Base-by-base conservation (phyloP, 1,284 basidiomycete genomes). In the Coniophora puteana region DNA sequence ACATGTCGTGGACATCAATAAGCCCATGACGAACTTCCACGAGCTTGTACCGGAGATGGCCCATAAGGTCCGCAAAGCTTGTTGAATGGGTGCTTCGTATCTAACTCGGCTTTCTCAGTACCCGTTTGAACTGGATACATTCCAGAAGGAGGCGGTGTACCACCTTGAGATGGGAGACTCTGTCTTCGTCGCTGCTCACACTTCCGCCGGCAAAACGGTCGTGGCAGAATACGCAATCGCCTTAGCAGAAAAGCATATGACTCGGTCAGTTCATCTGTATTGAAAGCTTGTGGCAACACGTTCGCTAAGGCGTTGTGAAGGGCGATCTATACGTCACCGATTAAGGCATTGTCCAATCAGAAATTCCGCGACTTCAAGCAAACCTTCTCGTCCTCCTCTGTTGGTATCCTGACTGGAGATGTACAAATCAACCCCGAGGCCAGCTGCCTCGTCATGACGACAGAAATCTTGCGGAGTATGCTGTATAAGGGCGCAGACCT, bases 371-470 rank as follows among this genome's bases (percentile, higher is more conserved):
- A 99, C 65, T 99, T 99, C 72, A 99, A 98, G 63, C 86, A 90
- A 56, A 94, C 93, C 0, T 99, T 98, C 57, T 91, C 91, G 11
- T 81, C 93, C 1, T 75, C 84, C 11, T 92, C 90, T 16, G 91
- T 99, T 31, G 96, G 96, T 40, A 99, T 99, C 46, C 69, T 99
- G 37, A 99, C 96, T 0, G 96, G 96, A 45, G 96, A 99, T 69
- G 95, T 99, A 8, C 95, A 99, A 65, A 98, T 99, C 62, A 99
- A 99, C 58, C 89, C 96, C 0, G 96, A 99, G 67, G 96, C 92
- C 17, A 92, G 85, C 49, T 99, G 96, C 64, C 71, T 99, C 37
- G 91, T 99, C 49, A 94, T 95, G 93, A 94, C 93, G 8, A 99
- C 96, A n/a, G 96, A 99, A 66, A 99, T 99, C 61, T 63, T 99